A percentile compares a stretch with the other conserved stretches of the same genome.
Evolutionary conservation across 2,329 filamentous ascomycete species (phyloP).

Genomic region (Aspergillus fischeri): DNA sequence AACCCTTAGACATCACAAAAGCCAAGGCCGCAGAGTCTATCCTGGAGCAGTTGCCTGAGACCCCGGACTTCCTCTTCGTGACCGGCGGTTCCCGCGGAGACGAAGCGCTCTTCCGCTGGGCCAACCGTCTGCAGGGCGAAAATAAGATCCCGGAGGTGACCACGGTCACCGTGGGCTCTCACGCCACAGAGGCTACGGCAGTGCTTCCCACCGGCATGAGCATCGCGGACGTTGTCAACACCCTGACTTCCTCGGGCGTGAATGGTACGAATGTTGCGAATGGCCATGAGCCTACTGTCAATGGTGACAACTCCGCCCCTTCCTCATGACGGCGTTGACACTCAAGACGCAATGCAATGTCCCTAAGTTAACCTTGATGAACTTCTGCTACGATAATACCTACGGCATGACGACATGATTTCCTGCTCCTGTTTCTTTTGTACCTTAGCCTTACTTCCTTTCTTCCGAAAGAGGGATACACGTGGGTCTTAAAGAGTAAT

Average conservation of each 20-base stretch:
- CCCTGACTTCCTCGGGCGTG: slow-evolving; percentile 11
- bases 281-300: not conserved
- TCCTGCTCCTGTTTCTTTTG: not conserved
- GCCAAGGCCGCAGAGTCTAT: slow-evolving; percentile 71
- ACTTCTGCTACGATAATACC: not conserved
- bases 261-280: slow-evolving; percentile 5
- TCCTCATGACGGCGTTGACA: not conserved
- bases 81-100: slow-evolving; percentile 85
- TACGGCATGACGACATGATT: not conserved
- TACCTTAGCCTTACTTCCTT: not conserved
- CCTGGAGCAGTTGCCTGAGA: slow-evolving; percentile 58
- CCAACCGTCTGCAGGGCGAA: slow-evolving; percentile 65
- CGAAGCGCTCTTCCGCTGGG: slow-evolving; percentile 89
- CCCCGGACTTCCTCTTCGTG: slow-evolving; percentile 79
- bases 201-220: slow-evolving; percentile 83
- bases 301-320: not conserved
- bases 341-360: not conserved
- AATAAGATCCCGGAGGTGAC: slow-evolving; percentile 62
- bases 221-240: slow-evolving; percentile 52
- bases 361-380: not conserved
- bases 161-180: slow-evolving; percentile 76
- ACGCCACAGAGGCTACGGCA: slow-evolving; percentile 78
- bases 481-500: not conserved
- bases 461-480: not conserved
- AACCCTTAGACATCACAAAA: slow-evolving; percentile 82